Conservation (phyloP, 2,329 filamentous ascomycete genomes). For the Aspergillus carbonarius region DNA sequence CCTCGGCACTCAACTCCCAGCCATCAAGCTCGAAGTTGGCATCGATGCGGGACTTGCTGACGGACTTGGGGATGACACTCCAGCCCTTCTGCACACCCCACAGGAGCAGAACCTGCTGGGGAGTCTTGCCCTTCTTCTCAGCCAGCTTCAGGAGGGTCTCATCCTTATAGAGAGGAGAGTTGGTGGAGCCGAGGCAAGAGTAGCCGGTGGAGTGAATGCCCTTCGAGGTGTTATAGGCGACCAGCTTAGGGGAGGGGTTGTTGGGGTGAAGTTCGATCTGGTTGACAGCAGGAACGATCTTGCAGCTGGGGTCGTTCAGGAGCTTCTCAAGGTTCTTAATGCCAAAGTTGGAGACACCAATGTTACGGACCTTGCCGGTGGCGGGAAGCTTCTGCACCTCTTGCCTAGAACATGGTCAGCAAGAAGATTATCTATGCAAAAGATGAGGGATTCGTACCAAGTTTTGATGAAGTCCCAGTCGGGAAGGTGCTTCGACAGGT, state of each 20-base stretch:
- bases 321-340: conserved; percentile 78
- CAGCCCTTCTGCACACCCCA: conserved; percentile 82
- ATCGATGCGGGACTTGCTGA: conserved; percentile 70
- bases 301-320: conserved; percentile 62
- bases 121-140: conserved; percentile 56
- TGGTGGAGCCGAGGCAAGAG: conserved; percentile 56
- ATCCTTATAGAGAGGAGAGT: conserved; percentile 56
- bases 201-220: conserved; percentile 58
- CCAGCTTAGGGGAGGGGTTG: conserved; percentile 67
- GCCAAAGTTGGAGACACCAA: conserved; percentile 83
- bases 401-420: conserved; percentile 63
- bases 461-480: conserved; percentile 85
- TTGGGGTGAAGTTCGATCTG: conserved; percentile 59
- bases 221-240: conserved; percentile 52
- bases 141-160: conserved; percentile 52
- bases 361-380: conserved; percentile 68
- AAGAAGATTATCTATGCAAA: conserved; percentile 18
- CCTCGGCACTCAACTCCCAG: conserved; percentile 70
- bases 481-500: conserved; percentile 60
- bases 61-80: conserved; percentile 82
- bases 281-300: conserved; percentile 52
- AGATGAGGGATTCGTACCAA: conserved; percentile 46
- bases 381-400: conserved; percentile 47
- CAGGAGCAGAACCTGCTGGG: conserved; percentile 57
- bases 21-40: conserved; percentile 75